Conservation (phyloP, 2,329 filamentous ascomycete species). For the Penicillium expansum region DNA sequence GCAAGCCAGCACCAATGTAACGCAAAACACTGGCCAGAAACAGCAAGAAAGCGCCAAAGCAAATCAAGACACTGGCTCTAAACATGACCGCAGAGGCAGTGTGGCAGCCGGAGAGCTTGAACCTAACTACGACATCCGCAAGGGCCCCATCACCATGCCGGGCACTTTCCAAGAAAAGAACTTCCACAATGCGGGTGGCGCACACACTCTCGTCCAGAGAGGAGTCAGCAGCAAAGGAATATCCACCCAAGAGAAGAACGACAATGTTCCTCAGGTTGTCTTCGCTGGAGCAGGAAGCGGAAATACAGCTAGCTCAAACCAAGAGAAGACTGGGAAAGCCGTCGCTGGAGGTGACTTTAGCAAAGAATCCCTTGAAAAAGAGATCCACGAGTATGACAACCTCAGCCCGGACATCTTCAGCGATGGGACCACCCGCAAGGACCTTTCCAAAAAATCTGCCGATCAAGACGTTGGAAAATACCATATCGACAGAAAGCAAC, state of each 20-base stretch:
- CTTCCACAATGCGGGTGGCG: conserved; percentile 2
- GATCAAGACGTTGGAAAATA: neutral
- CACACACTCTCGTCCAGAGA: neutral
- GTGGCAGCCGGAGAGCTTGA: conserved; percentile 5
- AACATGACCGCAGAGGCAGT: neutral
- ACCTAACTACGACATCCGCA: conserved; percentile 22
- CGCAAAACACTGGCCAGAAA: neutral
- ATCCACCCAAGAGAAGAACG: neutral
- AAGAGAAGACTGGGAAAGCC: neutral
- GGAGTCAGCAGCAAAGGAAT: conserved; percentile 7
- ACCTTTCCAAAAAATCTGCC: neutral
- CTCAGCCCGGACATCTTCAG: conserved; percentile 16
- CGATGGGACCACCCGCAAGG: neutral
- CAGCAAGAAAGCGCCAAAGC: neutral
- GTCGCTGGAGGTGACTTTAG: neutral
- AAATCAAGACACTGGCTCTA: neutral
- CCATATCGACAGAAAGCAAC: conserved; percentile 1
- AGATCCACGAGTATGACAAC: conserved; percentile 13
- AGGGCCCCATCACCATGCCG: conserved; percentile 18
- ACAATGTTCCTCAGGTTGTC: neutral
- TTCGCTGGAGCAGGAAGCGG: neutral
- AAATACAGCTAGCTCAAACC: neutral
- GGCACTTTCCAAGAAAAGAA: conserved; percentile 10
- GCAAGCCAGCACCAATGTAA: neutral
- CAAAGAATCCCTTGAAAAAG: conserved; percentile 6